phyloP scores from a whole-genome alignment of 2,329 filamentous ascomycete species.

The Beauveria sp. region DNA sequence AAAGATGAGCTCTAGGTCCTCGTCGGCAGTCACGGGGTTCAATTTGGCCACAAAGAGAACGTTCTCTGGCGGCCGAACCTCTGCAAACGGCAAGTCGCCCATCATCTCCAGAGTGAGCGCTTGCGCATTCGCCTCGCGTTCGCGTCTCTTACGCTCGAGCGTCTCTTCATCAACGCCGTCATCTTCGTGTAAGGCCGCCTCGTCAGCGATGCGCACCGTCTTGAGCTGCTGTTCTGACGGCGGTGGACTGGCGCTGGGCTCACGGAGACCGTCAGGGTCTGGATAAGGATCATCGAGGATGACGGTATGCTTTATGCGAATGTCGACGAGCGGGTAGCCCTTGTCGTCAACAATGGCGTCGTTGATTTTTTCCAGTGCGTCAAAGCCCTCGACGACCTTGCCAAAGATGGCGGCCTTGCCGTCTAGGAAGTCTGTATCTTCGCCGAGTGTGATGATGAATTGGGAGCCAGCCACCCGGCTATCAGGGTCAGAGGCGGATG shows the following conservation, averaged over 20 bases:
- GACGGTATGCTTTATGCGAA: conserved; percentile 87
- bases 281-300: conserved; percentile 87
- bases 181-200: conserved; percentile 72
- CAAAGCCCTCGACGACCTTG: conserved; percentile 92
- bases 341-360: conserved; percentile 78
- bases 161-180: conserved; percentile 68
- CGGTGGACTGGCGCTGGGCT: conserved; percentile 70
- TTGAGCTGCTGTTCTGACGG: conserved; percentile 81
- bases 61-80: conserved; percentile 95
- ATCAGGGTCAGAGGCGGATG: conserved; percentile 68
- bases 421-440: conserved; percentile 83
- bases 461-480: conserved; percentile 79
- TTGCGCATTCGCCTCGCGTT: conserved; percentile 87
- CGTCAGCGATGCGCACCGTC: conserved; percentile 84
- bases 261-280: conserved; percentile 68
- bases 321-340: conserved; percentile 84
- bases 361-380: conserved; percentile 90
- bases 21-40: conserved; percentile 91
- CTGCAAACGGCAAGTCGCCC: conserved; percentile 91
- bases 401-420: conserved; percentile 94
- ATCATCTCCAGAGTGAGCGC: conserved; percentile 96
- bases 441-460: conserved; percentile 86
- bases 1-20: conserved; percentile 93
- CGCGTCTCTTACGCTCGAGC: conserved; percentile 69
- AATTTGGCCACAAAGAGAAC: conserved; percentile 97